Base-by-base conservation (phyloP, 345 rosid genomes). In the Salix purpurea region DNA sequence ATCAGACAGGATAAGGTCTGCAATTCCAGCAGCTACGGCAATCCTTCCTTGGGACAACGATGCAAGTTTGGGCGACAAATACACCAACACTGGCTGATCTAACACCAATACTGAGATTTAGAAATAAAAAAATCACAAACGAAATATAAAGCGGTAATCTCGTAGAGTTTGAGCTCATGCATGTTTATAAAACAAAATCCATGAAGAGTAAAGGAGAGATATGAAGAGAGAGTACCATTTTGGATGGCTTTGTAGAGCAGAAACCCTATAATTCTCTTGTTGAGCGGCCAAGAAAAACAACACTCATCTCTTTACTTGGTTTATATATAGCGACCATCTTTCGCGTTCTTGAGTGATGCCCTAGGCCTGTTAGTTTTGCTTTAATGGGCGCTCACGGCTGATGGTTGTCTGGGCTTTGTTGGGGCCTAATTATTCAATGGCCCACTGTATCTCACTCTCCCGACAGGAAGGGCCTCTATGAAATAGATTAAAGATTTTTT, bases 191-290 rank as follows among this genome's bases (percentile, higher is more conserved):
- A 58, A 24, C 7, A 58, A 3, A 58, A 58, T 10, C 21, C 24
- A 14, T 39, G 56, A 2, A 13, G 21, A 42, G 16, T 16, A 19
- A 52, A 24, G 32, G 28, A 3, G 6, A 77, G 21, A 10, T 8
- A 24, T 30, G 1, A 42, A 6, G 42, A 32, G 24, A 46, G 15
- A 67, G 64, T 77, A 81, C 84, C 84, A 81, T 80, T 58, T 46
- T 76, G 15, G 28, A 28, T 23, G 46, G 64, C 21, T 56, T 26
- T 65, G 48, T 19, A 19, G 54, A 21, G 69, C 23, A 48, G 68
- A 12, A 77, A 74, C 78, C 77, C 65, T 69, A 50, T 39, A 62
- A 40, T 50, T 30, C 54, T 28, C 61, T 7, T 16, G 46, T 40
- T 16, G 7, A 6, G 32, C 54, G 54, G 71, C 54, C 71, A 2